Conservation (phyloP, 2,329 filamentous ascomycete genomes). For the Paradendryphiella salina region DNA sequence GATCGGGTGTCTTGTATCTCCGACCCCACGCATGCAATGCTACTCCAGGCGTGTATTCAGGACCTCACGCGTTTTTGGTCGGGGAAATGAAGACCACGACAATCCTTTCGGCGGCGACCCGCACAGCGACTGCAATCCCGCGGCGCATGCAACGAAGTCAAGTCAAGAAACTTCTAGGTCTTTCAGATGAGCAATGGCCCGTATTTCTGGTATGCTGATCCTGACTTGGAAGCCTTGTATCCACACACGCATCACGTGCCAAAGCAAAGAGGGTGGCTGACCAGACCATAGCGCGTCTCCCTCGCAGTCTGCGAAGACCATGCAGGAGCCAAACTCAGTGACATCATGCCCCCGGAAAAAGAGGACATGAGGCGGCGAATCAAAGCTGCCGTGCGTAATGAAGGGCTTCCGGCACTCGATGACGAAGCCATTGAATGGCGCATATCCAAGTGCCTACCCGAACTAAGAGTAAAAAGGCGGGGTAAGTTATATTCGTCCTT, state of each 20-base stretch:
- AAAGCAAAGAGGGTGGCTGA: neutral
- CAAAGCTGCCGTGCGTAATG: neutral
- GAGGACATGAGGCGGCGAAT: neutral
- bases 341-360: neutral
- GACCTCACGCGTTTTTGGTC: neutral
- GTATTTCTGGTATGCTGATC: slow-evolving; percentile 3
- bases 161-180: slow-evolving; percentile 1
- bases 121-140: neutral
- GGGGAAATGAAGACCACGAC: slow-evolving; percentile 9
- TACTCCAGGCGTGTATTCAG: neutral
- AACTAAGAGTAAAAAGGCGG: slow-evolving; percentile 4
- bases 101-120: neutral
- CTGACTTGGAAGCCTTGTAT: no score
- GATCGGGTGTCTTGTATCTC: no score
- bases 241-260: neutral
- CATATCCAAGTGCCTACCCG: slow-evolving; percentile 7
- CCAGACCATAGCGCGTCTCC: slow-evolving; percentile 1
- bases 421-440: slow-evolving; percentile 8
- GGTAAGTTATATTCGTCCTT: neutral
- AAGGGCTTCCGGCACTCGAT: neutral
- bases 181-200: slow-evolving; percentile 10
- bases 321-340: neutral
- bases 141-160: neutral
- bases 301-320: slow-evolving; percentile 8
- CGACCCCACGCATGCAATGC: slow-evolving; percentile 2